Evolutionary conservation across 2,329 filamentous ascomycete species (phyloP).

Genomic region (Clarireedia paspali): DNA sequence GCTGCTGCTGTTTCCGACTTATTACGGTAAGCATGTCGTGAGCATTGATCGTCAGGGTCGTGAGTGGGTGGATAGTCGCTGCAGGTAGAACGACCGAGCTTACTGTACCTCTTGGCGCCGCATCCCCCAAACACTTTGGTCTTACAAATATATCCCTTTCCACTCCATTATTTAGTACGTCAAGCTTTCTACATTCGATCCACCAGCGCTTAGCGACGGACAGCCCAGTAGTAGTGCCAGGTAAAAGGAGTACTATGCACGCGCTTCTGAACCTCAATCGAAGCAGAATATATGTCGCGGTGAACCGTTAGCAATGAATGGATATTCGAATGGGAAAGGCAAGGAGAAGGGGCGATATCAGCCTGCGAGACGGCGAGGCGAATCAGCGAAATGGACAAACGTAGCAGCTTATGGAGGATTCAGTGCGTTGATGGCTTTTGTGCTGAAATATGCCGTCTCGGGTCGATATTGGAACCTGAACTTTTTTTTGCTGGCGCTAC

Average conservation of each 20-base stretch:
- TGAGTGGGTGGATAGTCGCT: too few species aligned
- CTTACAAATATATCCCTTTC: too few species aligned
- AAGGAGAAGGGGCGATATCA: constrained; percentile 9
- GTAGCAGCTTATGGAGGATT: constrained; percentile 1
- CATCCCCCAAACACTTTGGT: too few species aligned
- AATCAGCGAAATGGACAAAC: background rate
- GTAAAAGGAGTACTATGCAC: constrained; percentile 2
- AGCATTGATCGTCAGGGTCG: too few species aligned
- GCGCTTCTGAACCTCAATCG: background rate
- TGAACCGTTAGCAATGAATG: constrained; percentile 6
- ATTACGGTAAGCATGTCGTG: too few species aligned
- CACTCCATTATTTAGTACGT: too few species aligned
- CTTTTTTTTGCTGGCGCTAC: constrained; percentile 7
- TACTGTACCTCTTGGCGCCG: too few species aligned
- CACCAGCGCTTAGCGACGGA: too few species aligned
- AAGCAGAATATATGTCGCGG: constrained; percentile 1
- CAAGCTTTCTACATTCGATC: too few species aligned
- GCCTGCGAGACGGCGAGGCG: background rate
- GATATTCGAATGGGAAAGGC: constrained; percentile 3
- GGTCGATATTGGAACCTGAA: constrained; percentile 9
- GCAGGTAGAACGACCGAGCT: too few species aligned
- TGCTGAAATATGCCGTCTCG: constrained; percentile 5
- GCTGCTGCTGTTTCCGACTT: too few species aligned
- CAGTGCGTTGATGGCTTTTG: background rate
- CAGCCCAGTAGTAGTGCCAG: too few species aligned